These are phyloP conservation scores for Rhodotorula sp. DNA, from an alignment of 1,284 basidiomycete species.

Conservation along the genomic window DNA sequence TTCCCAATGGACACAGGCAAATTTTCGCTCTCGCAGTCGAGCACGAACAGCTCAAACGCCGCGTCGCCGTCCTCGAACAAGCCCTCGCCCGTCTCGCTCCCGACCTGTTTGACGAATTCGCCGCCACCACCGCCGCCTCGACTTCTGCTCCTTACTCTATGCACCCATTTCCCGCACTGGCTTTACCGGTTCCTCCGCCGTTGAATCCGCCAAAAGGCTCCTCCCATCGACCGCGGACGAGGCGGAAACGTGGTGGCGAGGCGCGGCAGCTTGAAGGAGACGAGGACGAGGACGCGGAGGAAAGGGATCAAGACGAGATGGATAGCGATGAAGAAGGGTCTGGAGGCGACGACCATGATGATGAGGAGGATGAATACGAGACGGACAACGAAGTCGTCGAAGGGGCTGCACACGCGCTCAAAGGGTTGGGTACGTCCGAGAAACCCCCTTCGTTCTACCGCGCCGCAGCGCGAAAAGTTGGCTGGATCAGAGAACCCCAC, in stretches of 20 bases:
- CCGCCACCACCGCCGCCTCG: neutral
- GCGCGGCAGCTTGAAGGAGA: no score
- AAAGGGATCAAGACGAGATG: neutral
- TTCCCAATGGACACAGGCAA: slow-evolving; percentile 45
- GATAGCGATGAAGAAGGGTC: neutral
- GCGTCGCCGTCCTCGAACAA: slow-evolving; percentile 37
- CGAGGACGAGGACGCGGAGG: no score
- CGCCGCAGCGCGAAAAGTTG: no score
- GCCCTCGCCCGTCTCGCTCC: slow-evolving; percentile 26
- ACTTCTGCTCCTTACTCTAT: no score
- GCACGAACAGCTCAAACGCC: slow-evolving; percentile 56
- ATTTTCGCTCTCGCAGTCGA: slow-evolving; percentile 60
- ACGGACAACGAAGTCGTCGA: slow-evolving; percentile 12
- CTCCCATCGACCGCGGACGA: no score
- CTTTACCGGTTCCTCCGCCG: no score
- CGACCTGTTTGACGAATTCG: neutral
- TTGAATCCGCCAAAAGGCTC: no score
- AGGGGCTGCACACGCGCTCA: slow-evolving; percentile 25
- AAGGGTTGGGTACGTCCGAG: slow-evolving; percentile 7
- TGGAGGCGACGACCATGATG: neutral
- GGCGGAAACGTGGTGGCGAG: no score
- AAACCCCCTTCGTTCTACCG: no score
- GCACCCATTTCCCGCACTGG: no score
- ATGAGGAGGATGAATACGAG: neutral
- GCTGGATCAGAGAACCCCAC: no score